Percentiles rank a stretch among this genome's conserved stretches.
These are phyloP conservation scores for Populus trichocarpa DNA, from an alignment of 441 rosid species.

Conservation along the genomic window DNA sequence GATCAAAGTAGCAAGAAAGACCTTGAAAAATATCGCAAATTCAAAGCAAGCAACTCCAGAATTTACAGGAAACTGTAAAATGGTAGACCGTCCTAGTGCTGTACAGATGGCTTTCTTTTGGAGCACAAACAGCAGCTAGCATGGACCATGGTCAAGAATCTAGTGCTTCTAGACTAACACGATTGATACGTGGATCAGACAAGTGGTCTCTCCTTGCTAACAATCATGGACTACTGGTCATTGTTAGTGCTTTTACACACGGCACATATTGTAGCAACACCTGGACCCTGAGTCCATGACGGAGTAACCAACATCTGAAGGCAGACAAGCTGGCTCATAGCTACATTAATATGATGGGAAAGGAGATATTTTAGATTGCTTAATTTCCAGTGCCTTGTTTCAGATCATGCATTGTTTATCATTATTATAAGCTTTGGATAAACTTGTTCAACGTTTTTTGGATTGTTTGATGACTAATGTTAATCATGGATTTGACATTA, in stretches of 20 bases:
- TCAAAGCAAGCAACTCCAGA: constrained; percentile 9
- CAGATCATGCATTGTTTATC: background rate
- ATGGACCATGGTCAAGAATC: background rate
- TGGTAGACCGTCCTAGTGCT: constrained; percentile 10
- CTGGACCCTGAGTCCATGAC: background rate
- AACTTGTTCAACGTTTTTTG: background rate
- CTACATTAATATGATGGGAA: background rate
- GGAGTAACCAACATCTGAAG: background rate
- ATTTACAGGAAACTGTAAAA: background rate
- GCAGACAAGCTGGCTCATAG: background rate
- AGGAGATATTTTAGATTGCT: background rate
- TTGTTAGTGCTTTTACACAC: constrained; percentile 29
- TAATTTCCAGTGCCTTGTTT: background rate
- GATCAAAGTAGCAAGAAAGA: background rate
- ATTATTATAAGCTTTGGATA: background rate
- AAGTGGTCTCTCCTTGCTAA: background rate
- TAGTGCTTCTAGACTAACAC: background rate
- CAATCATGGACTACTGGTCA: constrained; percentile 9
- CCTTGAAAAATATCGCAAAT: background rate
- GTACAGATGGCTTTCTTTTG: constrained; percentile 22
- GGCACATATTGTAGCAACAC: background rate
- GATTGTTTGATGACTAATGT: background rate
- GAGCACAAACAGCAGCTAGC: background rate
- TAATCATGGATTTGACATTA: constrained; percentile 2
- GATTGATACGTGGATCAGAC: background rate